Evolutionary conservation across 1,284 basidiomycete genomes (phyloP).

Genomic region (Taiwanofungus camphoratus): DNA sequence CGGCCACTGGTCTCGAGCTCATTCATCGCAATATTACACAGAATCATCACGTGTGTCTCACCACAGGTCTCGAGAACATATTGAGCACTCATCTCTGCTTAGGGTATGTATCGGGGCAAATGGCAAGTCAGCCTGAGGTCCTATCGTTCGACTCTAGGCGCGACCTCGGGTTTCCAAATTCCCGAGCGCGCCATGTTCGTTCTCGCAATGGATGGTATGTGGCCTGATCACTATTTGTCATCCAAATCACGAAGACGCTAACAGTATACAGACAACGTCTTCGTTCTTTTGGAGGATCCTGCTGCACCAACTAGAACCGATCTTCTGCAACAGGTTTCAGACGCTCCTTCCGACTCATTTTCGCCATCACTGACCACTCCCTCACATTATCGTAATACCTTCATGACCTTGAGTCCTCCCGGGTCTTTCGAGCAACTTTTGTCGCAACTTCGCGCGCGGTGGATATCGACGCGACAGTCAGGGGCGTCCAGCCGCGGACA

Average conservation of each 20-base stretch:
- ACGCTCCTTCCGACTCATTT: conserved; percentile 13
- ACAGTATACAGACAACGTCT: conserved; percentile 58
- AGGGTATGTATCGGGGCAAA: conserved; percentile 54
- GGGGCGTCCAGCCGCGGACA: conserved; percentile 30
- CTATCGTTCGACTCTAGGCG: conserved; percentile 60
- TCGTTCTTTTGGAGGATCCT: conserved; percentile 71
- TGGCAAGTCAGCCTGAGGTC: conserved; percentile 68
- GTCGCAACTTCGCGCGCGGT: conserved; percentile 62
- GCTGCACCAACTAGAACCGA: conserved; percentile 60
- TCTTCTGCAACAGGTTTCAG: conserved; percentile 31
- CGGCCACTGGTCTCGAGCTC: conserved; percentile 58
- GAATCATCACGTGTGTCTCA: conserved; percentile 59
- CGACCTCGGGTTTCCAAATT: conserved; percentile 43
- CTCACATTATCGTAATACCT: conserved; percentile 67
- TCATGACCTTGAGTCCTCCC: conserved; percentile 66
- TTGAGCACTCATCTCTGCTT: conserved; percentile 5
- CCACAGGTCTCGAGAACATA: too few species aligned
- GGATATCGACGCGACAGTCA: conserved; percentile 63
- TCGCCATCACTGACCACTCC: conserved; percentile 32
- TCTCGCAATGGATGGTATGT: conserved; percentile 57
- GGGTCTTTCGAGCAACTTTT: conserved; percentile 68
- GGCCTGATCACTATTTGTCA: not conserved
- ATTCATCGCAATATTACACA: conserved; percentile 60
- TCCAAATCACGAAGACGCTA: not conserved
- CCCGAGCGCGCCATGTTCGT: conserved; percentile 67